These are phyloP conservation scores for Saccharomycopsis capsularis DNA, from an alignment of 805 yeast genomes.

Conservation along the genomic window DNA sequence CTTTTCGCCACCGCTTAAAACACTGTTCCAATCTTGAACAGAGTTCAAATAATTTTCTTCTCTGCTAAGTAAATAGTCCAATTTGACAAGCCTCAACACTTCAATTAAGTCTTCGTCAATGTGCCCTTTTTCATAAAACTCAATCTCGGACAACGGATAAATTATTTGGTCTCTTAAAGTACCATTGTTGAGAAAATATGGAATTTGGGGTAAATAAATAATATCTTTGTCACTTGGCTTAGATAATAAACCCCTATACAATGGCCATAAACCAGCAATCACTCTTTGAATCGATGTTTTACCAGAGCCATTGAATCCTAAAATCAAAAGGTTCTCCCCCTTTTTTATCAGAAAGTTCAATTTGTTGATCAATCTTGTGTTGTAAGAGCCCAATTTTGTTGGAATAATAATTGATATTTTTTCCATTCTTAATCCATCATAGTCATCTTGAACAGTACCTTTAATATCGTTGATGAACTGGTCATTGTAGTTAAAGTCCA, in stretches of 20 bases:
- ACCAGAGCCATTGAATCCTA: conserved; percentile 88
- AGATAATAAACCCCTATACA: conserved; percentile 73
- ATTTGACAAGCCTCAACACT: conserved; percentile 65
- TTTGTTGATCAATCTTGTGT: conserved; percentile 53
- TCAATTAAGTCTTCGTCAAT: conserved; percentile 63
- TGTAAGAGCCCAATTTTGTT: conserved; percentile 50
- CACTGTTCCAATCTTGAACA: conserved; percentile 73
- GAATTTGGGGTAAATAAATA: conserved; percentile 75
- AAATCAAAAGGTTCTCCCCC: conserved; percentile 65
- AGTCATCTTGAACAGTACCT: conserved; percentile 76
- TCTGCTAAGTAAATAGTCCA: conserved; percentile 73
- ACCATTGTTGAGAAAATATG: conserved; percentile 71
- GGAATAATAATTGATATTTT: conserved; percentile 80
- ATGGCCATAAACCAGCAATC: conserved; percentile 88
- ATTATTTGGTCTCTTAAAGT: conserved; percentile 86
- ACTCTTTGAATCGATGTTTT: conserved; percentile 81
- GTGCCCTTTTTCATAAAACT: conserved; percentile 65
- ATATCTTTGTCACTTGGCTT: conserved; percentile 68
- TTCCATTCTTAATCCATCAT: conserved; percentile 75
- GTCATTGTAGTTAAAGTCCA: conserved; percentile 35
- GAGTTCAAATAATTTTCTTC: conserved; percentile 31
- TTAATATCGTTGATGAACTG: conserved; percentile 46
- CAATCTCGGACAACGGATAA: conserved; percentile 73
- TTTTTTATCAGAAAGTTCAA: conserved; percentile 49
- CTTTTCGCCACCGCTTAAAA: conserved; percentile 94